phyloP scores from a whole-genome alignment of 1,284 basidiomycete species.

The Lignosus rhinocerotis region DNA sequence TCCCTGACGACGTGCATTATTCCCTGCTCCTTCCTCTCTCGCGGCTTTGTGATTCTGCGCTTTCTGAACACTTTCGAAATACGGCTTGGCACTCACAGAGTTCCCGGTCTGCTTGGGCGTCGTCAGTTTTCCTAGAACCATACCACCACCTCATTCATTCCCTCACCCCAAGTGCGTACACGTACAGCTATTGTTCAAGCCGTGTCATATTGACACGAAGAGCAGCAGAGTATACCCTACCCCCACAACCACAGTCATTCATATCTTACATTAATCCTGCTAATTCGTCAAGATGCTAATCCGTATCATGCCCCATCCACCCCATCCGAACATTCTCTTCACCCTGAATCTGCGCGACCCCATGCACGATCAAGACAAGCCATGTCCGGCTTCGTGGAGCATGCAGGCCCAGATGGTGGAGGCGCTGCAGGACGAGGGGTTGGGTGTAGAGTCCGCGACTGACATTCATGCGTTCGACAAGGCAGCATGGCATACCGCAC shows the following conservation, averaged over 20 bases:
- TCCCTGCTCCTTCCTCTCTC: not conserved
- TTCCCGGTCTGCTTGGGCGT: slow-evolving; percentile 10
- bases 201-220: not conserved
- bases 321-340: slow-evolving; percentile 71
- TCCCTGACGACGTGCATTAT: slow-evolving; percentile 1
- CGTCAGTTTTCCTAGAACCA: slow-evolving; percentile 8
- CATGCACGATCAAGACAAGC: slow-evolving; percentile 41
- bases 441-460: slow-evolving; percentile 36
- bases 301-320: slow-evolving; percentile 56
- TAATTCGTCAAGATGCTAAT: slow-evolving; percentile 56
- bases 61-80: not conserved
- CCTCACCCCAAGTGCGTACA: slow-evolving; percentile 15
- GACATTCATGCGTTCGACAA: slow-evolving; percentile 65
- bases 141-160: slow-evolving; percentile 2
- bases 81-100: slow-evolving; percentile 1
- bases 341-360: slow-evolving; percentile 60
- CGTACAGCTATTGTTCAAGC: not conserved
- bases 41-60: not conserved
- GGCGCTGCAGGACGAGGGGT: slow-evolving; percentile 26
- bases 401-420: slow-evolving; percentile 61
- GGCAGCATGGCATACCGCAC: slow-evolving; percentile 54
- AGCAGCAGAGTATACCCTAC: slow-evolving; percentile 15
- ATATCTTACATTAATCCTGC: slow-evolving; percentile 14
- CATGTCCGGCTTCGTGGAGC: slow-evolving; percentile 56
- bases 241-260: slow-evolving; percentile 13